Percentiles rank a stretch among this genome's conserved stretches.
phyloP scores from a whole-genome alignment of 495 filamentous ascomycete species.

The Thermothielavioides terrestris region DNA sequence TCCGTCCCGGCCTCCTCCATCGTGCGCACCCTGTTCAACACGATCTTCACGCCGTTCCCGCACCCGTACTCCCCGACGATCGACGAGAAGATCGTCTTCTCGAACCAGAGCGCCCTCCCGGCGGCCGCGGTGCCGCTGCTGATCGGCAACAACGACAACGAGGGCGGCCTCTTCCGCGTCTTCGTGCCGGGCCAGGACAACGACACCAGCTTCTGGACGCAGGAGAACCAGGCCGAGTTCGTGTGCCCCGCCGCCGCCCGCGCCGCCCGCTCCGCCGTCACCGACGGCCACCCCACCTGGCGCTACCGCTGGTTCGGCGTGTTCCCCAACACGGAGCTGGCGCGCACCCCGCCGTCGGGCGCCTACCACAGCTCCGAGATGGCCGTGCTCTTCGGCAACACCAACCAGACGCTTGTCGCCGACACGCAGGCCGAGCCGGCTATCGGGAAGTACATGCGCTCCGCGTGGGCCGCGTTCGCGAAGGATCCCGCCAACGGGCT shows the following conservation, averaged over 20 bases:
- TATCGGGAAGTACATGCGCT: conserved; percentile 33
- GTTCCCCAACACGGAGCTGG: conserved; percentile 38
- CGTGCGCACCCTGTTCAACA: conserved; percentile 14
- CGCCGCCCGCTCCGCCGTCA: conserved; percentile 24
- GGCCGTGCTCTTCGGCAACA: background rate
- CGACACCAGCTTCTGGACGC: background rate
- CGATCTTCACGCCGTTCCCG: conserved; percentile 1
- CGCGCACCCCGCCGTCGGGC: conserved; percentile 33
- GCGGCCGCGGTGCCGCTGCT: conserved; percentile 31
- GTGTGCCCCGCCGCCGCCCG: conserved; percentile 34
- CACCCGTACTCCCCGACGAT: conserved; percentile 39
- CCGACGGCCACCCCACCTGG: conserved; percentile 36
- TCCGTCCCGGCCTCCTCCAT: conserved; percentile 18
- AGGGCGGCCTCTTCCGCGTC: conserved; percentile 33
- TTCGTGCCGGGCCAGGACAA: conserved; percentile 15
- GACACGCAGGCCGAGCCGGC: conserved; percentile 19
- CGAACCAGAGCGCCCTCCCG: conserved; percentile 27
- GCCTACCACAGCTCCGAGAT: conserved; percentile 38
- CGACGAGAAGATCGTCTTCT: conserved; percentile 40
- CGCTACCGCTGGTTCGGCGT: conserved; percentile 45
- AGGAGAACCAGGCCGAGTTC: conserved; percentile 21
- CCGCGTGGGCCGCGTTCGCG: conserved; percentile 44
- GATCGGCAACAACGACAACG: conserved; percentile 39
- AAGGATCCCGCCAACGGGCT: conserved; percentile 30
- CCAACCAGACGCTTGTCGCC: background rate